Evolutionary conservation across 129 eudicot species (phyloP).

Genomic region (Apium graveolens): DNA sequence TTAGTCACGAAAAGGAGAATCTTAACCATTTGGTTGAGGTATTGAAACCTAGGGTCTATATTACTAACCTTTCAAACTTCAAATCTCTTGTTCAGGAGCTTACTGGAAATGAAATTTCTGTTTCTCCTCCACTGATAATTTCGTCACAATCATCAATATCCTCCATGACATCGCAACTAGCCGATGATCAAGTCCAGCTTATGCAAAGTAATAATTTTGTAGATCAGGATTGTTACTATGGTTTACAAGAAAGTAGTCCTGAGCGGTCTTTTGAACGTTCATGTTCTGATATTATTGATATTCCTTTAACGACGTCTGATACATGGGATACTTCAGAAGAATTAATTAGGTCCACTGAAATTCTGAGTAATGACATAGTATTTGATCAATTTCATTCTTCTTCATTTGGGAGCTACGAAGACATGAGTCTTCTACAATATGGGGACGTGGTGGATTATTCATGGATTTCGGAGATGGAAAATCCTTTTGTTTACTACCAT

Average conservation of each 20-base stretch:
- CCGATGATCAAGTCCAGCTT: constrained; percentile 4
- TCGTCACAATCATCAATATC: constrained; percentile 15
- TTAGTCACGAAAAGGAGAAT: constrained; percentile 4
- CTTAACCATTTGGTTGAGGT: constrained; percentile 16
- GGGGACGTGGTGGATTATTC: constrained; percentile 16
- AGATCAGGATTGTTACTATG: constrained; percentile 7
- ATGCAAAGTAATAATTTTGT: background rate
- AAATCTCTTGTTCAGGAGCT: constrained; percentile 56
- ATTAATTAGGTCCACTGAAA: background rate
- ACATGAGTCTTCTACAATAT: background rate
- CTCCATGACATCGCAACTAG: background rate
- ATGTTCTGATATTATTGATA: background rate
- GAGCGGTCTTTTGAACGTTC: constrained; percentile 15
- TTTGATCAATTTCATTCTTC: background rate
- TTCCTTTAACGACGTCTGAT: background rate
- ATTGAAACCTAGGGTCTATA: constrained; percentile 48
- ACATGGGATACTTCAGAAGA: background rate
- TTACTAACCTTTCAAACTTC: constrained; percentile 50
- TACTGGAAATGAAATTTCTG: constrained; percentile 35
- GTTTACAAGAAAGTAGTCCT: constrained; percentile 13
- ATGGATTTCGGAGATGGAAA: constrained; percentile 26
- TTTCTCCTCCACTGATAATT: background rate
- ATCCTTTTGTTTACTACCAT: constrained; percentile 1
- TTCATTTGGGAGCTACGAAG: background rate
- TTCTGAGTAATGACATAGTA: background rate